These are phyloP conservation scores for Monosporascus sp. DNA, from an alignment of 2,329 filamentous ascomycete genomes.

Conservation along the genomic window DNA sequence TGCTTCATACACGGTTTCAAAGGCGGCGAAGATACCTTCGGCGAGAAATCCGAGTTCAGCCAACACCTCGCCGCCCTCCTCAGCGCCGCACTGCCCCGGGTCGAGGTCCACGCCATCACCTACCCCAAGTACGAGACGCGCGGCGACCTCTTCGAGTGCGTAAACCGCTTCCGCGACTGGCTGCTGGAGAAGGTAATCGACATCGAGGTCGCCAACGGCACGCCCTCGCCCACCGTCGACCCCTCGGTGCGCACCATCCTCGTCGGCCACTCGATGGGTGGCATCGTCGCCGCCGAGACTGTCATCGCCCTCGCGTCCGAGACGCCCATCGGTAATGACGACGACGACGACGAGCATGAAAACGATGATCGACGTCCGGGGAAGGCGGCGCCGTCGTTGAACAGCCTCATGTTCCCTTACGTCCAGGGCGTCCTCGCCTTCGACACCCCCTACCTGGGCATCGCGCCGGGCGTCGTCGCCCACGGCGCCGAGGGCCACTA, in stretches of 20 bases:
- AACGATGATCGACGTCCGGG: slow-evolving; percentile 23
- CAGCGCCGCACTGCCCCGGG: slow-evolving; percentile 59
- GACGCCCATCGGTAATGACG: slow-evolving; percentile 39
- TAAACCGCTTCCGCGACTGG: slow-evolving; percentile 72
- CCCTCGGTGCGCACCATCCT: slow-evolving; percentile 26
- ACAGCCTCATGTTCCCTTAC: slow-evolving; percentile 83
- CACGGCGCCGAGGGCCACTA: slow-evolving; percentile 85
- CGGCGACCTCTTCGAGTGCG: slow-evolving; percentile 67
- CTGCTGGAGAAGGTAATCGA: slow-evolving; percentile 91
- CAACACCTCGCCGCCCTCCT: slow-evolving; percentile 62
- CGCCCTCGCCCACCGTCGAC: slow-evolving; percentile 25
- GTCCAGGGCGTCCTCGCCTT: slow-evolving; percentile 87
- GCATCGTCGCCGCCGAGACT: slow-evolving; percentile 89
- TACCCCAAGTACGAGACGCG: slow-evolving; percentile 81
- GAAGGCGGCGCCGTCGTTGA: slow-evolving; percentile 30
- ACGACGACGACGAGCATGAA: slow-evolving; percentile 21
- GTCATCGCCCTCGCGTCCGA: slow-evolving; percentile 64
- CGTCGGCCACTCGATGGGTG: slow-evolving; percentile 53
- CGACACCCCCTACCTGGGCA: slow-evolving; percentile 86
- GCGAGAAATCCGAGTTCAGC: slow-evolving; percentile 60
- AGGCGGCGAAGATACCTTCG: slow-evolving; percentile 75
- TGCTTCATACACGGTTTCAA: slow-evolving; percentile 90
- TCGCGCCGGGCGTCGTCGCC: slow-evolving; percentile 75
- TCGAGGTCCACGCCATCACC: slow-evolving; percentile 62
- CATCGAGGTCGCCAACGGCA: slow-evolving; percentile 72